Evolutionary conservation across 352 stramenopile species (phyloP), one percentile per base, ranked within the genome.

Genomic region (Phytophthora pseudosyringae): DNA sequence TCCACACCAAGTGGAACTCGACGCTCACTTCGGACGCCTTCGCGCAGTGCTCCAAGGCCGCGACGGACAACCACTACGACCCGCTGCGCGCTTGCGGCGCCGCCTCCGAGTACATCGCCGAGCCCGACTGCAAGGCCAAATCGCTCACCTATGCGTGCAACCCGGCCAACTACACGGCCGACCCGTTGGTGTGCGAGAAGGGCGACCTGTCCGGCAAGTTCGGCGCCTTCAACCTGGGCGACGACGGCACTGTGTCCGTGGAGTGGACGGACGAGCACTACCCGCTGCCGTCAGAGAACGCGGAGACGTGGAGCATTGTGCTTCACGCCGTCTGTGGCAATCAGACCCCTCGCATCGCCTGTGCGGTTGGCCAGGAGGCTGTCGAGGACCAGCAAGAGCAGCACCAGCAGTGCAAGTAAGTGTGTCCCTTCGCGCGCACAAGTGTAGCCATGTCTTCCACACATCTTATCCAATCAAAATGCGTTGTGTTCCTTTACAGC

Each of bases 171-270:
- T 90, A 90, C 76, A 52, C 28, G 7, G 21, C 58, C 28, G 51
- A 88, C 63, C 69, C 66, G 21, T 43, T 59, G 16, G 54, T 51
- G n/a, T 90, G 81, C 28, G 79, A 89, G 56, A 78, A 81, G 46
- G 81, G 81, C 7, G 79, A 89, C 41, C 39, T 91, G 31, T 81
- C 77, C 10, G 79, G 81, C 32, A 89, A 91, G 51, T 74, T 91
- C 43, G 80, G 79, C 36, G 62, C 63, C 31, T 63, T 86, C 9
- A 64, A 67, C 13, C 33, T 75, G 1, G 58, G 64, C 35, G 44
- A 75, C 18, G 39, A 59, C 33, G 41, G 46, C 15, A 71, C 60
- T 3, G 69, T 80, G 5, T 54, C 25, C 0, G 63, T 53, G 1
- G 58, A 71, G 29, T 92, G 67, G 67, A 73, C 59, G 12, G 81